Base-by-base conservation (phyloP, 148 eudicot genomes). In the Cornus suecica region DNA sequence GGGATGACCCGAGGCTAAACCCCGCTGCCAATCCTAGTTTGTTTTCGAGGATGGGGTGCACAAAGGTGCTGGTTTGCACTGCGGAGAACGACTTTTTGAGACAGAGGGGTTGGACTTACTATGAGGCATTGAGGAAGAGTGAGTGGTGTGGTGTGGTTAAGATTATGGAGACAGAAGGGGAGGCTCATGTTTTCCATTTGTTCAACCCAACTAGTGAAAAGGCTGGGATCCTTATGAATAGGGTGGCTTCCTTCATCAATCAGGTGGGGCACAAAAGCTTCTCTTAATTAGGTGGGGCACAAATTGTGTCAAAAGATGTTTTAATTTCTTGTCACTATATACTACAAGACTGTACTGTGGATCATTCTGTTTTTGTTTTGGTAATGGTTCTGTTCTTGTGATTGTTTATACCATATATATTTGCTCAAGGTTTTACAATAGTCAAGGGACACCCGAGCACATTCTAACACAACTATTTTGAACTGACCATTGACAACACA, bases 151-250 rank as follows among this genome's bases (percentile, higher is more conserved):
- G 88, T 6, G 73, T 10, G 63, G 82, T 80, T 24, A 81, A 89
- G 60, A 32, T 85, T 13, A 65, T 82, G 13, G 93, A 89, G 78
- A 61, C 86, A 0, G 10, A 28, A 15, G 85, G 77, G 0, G 84
- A 79, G 60, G 68, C 16, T 2, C 93, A 89, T 71, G 90, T 86
- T n/a, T 89, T 89, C 25, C 87, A 85, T 65, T 71, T 89, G 76
- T 15, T 73, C 11, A 61, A 81, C 27, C 88, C 82, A 4, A 10
- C 15, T 1, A 75, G 70, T 41, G 81, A 82, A 0, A 74, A 80
- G 13, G 81, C 81, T 5, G 73, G 0, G 22, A 37, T 64, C 4
- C 31, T 86, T 65, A 73, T 88, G 84, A 58, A 74, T 10, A 65
- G 74, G 54, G 61, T 86, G 5, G 84, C 30, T 64, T 45, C n/a